Evolutionary conservation across 1,284 basidiomycete species (phyloP), one percentile per base, ranked within the genome.

Genomic region (Apiotrichum brassicae): DNA sequence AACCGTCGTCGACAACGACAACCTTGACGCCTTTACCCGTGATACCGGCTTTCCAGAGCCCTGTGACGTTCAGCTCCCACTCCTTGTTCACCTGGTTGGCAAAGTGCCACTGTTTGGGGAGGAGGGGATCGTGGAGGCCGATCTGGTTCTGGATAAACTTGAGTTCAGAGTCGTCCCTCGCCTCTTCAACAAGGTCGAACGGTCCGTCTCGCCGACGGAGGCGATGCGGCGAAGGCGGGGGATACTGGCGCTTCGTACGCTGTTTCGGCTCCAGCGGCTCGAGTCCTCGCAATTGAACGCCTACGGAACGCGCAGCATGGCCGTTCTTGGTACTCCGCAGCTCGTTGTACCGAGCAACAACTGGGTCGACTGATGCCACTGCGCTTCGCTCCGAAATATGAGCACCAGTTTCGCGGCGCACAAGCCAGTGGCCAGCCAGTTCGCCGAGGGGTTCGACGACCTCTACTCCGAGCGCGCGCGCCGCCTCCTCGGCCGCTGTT

Each of bases 1-100:
- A 74, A 0, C 95, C 95, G 69, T 99, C 95, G 69, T 99, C 95
- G 23, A 99, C 86, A 44, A 99, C 78, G 6, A 89, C 88, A 6
- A 92, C 83, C 44, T 87, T 86, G 39, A 97, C 78, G 18, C 89
- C 91, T 60, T 84, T 79, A 1, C 95, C 95, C 0, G 84, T 87
- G 56, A 92, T 79, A 1, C 88, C 89, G 74, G 84, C 79, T 35
- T 86, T 83, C 78, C 79, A 80, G 2, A 78, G 61, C 0, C 67
- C 69, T 6, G 76, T 76, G 16, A 79, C 72, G 57, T 79, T 79
- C 43, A 80, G 64, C 60, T 78, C 77, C 53, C 76, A 70, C n/a
- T 73, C 70, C 25, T 59, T 62, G 56, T 70, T 57, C n/a, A 67
- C 55, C 32, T 63, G 64, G 58, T 76, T 75, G 49, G 73, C 71